phyloP scores from a whole-genome alignment of 352 stramenopile genomes.

The Halophytophthora batemanensis region DNA sequence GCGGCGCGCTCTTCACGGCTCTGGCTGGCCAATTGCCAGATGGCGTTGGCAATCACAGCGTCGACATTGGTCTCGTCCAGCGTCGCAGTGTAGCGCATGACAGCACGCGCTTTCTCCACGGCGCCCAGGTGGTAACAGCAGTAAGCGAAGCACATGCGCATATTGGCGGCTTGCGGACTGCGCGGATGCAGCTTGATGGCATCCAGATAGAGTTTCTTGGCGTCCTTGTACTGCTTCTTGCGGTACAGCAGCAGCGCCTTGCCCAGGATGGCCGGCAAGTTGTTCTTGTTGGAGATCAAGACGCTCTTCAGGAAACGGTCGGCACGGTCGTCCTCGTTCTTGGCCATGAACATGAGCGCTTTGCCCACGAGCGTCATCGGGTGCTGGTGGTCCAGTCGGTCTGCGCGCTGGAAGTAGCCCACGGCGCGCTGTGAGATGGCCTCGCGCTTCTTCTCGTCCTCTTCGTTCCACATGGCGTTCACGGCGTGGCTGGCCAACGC shows the following conservation, averaged over 20 bases:
- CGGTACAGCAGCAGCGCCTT: constrained; percentile 86
- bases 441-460: constrained; percentile 87
- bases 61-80: constrained; percentile 93
- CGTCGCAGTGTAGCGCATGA: constrained; percentile 83
- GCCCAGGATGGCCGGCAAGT: constrained; percentile 83
- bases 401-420: constrained; percentile 82
- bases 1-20: constrained; percentile 66
- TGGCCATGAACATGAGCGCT: constrained; percentile 91
- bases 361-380: constrained; percentile 90
- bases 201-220: constrained; percentile 92
- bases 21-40: constrained; percentile 89
- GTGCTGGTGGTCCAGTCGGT: constrained; percentile 88
- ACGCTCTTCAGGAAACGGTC: constrained; percentile 91
- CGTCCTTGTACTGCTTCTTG: constrained; percentile 86
- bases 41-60: constrained; percentile 91
- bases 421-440: constrained; percentile 76
- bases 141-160: constrained; percentile 95
- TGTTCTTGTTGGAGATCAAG: constrained; percentile 86
- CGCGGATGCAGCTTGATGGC: constrained; percentile 93
- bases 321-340: constrained; percentile 89
- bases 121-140: constrained; percentile 95
- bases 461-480: constrained; percentile 88
- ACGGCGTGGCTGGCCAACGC: constrained; percentile 80
- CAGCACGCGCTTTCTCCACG: constrained; percentile 77
- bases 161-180: constrained; percentile 86